A percentile compares a stretch with the other conserved stretches of the same genome.
These are phyloP conservation scores for Diphasiastrum complanatum DNA, from an alignment of 83 land plant genomes.

Conservation along the genomic window DNA sequence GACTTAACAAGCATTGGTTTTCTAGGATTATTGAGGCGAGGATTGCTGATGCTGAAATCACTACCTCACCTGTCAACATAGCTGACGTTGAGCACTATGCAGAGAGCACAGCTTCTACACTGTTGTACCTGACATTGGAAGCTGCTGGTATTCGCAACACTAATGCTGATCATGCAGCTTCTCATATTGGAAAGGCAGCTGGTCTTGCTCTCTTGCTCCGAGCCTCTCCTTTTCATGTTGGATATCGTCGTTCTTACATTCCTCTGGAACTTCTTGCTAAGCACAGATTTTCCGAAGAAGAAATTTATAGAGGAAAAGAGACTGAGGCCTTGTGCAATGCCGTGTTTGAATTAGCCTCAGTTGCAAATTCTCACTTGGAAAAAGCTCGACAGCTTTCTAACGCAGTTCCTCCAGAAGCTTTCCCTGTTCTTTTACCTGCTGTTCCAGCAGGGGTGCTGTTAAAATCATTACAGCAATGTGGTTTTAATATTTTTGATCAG, in stretches of 20 bases:
- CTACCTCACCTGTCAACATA: constrained; percentile 14
- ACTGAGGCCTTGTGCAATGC: constrained; percentile 58
- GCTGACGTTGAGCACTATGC: constrained; percentile 50
- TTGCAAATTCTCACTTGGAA: constrained; percentile 67
- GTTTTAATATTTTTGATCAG: constrained; percentile 94
- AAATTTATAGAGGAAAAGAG: constrained; percentile 48
- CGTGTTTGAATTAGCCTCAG: constrained; percentile 82
- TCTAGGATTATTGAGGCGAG: constrained; percentile 83
- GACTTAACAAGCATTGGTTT: constrained; percentile 80
- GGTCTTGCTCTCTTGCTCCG: constrained; percentile 73
- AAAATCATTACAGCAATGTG: constrained; percentile 41
- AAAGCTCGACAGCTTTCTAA: constrained; percentile 67
- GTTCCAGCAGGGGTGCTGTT: constrained; percentile 75
- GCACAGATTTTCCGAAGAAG: constrained; percentile 60
- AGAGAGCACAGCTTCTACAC: constrained; percentile 76
- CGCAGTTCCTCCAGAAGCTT: constrained; percentile 61
- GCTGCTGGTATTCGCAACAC: constrained; percentile 94
- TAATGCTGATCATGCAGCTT: constrained; percentile 94
- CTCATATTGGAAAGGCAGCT: constrained; percentile 87
- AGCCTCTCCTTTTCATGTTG: constrained; percentile 72
- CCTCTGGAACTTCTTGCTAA: constrained; percentile 70
- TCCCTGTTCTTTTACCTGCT: constrained; percentile 72
- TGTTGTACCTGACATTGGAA: constrained; percentile 82
- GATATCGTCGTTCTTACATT: constrained; percentile 51
- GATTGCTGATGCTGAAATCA: constrained; percentile 51